Base-by-base conservation (phyloP, 208 protist genomes). In the Leishmania tropica region DNA sequence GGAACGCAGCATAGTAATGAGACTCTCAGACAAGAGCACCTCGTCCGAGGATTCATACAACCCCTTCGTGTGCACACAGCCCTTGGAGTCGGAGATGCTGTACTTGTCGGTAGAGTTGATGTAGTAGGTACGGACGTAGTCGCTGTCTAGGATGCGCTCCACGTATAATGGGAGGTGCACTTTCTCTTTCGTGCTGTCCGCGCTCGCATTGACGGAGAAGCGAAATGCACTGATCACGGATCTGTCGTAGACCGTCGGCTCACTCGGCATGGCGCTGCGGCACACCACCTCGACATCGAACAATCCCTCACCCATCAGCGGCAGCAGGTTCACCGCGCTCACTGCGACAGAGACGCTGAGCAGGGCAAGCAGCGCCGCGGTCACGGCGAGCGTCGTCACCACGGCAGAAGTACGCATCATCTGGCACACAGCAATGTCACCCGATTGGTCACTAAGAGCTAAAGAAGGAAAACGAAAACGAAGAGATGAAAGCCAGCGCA, bases 251-350 rank as follows among this genome's bases (percentile, higher is more conserved):
- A 77, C 17, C 47, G 13, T 51, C 6, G 74, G 83, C 42, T 54
- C 37, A 24, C 19, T 76, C 6, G 42, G 15, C 13, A 75, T 51
- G 8, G 75, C 28, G n/a, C 65, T 83, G 56, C 83, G 83, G 67
- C 83, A 83, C 65, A 87, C 79, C 13, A 83, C 48, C 76, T 87
- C 83, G 28, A 87, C 79, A 62, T 83, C 79, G 11, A 87, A 1
- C 45, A 83, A 28, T 24, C 73, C 68, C 31, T 78, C 56, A 15
- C 83, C 79, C n/a, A 28, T 56, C 5, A 84, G 71, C 24, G 84
- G 79, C 65, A 84, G 72, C 72, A 84, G 47, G 47, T 21, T 75
- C 11, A 62, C 77, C 17, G 37, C 75, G n/a, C 67, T 40, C 51
- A 75, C 68, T 2, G 31, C 42, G 4, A 53, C 48, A 7, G 75